A percentile compares a stretch with the other conserved stretches of the same genome.
These are phyloP conservation scores for Macrophomina phaseolina DNA, from an alignment of 2,329 filamentous ascomycete genomes.

Conservation along the genomic window DNA sequence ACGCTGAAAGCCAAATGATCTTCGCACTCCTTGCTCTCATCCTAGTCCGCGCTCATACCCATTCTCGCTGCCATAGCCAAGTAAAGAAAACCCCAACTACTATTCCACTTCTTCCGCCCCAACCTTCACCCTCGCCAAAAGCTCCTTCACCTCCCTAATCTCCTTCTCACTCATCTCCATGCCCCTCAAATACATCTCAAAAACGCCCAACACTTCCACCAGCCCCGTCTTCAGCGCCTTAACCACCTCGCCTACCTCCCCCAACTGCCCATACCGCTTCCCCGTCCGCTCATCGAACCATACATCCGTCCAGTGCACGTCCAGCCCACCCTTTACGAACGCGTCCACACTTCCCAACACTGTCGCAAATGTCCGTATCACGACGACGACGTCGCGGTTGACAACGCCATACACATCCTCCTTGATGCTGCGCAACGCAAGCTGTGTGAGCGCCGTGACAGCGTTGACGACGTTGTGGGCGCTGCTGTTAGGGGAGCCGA, in stretches of 20 bases:
- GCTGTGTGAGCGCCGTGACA: slow-evolving; percentile 68
- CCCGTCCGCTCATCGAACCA: slow-evolving; percentile 57
- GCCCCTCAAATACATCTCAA: slow-evolving; percentile 75
- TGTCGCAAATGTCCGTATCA: slow-evolving; percentile 74
- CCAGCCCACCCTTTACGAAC: slow-evolving; percentile 62
- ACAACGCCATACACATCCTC: slow-evolving; percentile 89
- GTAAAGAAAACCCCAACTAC: neutral
- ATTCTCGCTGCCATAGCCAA: neutral
- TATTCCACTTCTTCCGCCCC: slow-evolving; percentile 31
- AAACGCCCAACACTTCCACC: slow-evolving; percentile 68
- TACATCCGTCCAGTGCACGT: slow-evolving; percentile 81
- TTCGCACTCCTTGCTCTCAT: too few relatives aligned
- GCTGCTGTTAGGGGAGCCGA: slow-evolving; percentile 76
- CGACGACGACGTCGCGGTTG: slow-evolving; percentile 76
- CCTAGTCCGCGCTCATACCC: neutral
- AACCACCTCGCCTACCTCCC: slow-evolving; percentile 74
- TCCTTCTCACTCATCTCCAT: slow-evolving; percentile 74
- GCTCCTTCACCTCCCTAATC: slow-evolving; percentile 74
- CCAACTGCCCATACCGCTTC: slow-evolving; percentile 47
- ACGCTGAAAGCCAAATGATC: too few relatives aligned
- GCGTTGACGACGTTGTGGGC: slow-evolving; percentile 53
- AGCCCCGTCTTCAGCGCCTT: slow-evolving; percentile 69
- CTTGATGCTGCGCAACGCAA: slow-evolving; percentile 74
- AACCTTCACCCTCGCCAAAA: slow-evolving; percentile 34
- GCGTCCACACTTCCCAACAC: slow-evolving; percentile 72